phyloP scores from a whole-genome alignment of 1,139 yeast genomes.

The Taphrina wiesneri region DNA sequence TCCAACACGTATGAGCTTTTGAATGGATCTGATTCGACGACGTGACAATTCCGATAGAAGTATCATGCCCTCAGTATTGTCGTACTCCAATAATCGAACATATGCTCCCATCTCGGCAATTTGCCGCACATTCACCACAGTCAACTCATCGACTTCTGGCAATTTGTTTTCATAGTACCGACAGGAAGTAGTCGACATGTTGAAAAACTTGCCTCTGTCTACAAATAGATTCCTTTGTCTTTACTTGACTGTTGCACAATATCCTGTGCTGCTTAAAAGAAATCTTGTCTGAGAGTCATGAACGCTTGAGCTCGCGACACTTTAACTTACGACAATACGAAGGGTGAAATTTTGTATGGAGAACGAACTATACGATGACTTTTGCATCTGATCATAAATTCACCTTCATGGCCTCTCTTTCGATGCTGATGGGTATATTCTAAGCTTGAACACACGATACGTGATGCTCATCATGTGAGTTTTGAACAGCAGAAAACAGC shows the following conservation, averaged over 20 bases:
- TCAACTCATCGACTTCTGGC: slow-evolving; percentile 98
- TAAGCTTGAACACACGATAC: too few species aligned
- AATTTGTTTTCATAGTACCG: slow-evolving; percentile 97
- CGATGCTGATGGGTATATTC: too few species aligned
- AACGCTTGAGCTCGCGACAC: not conserved
- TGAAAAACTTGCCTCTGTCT: not conserved
- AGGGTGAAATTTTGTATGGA: not conserved
- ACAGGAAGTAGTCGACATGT: slow-evolving; percentile 52
- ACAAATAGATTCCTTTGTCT: not conserved
- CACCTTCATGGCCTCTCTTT: not conserved
- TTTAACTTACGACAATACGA: not conserved
- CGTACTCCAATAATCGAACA: slow-evolving; percentile 91
- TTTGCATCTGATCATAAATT: not conserved
- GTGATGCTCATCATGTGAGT: too few species aligned
- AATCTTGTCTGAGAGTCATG: not conserved
- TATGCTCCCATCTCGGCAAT: slow-evolving; percentile 46
- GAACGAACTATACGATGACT: not conserved
- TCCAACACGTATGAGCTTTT: slow-evolving; percentile 95
- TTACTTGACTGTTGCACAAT: not conserved
- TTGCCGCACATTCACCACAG: slow-evolving; percentile 51
- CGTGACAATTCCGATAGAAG: slow-evolving; percentile 92
- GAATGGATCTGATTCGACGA: slow-evolving; percentile 98
- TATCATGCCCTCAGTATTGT: slow-evolving; percentile 98
- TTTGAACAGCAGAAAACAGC: too few species aligned
- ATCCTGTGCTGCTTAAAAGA: too few species aligned